Percentiles rank a stretch among this genome's conserved stretches.
phyloP scores from a whole-genome alignment of 2,329 filamentous ascomycete genomes.

The Sordariomycetes sp. region DNA sequence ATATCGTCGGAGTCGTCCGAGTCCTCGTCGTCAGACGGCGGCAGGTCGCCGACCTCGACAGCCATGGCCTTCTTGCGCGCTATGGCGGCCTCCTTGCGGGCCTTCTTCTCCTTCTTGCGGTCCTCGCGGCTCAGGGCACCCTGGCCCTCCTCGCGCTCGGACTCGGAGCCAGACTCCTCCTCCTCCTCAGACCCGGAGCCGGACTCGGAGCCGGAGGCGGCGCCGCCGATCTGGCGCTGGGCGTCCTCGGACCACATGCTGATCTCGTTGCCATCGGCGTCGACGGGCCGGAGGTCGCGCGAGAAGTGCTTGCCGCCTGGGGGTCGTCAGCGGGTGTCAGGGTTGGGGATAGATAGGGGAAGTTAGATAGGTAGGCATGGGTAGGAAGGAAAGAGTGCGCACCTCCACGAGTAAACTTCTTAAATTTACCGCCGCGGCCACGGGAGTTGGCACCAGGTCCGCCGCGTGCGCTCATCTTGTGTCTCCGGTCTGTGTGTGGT shows the following conservation, averaged over 20 bases:
- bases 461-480: neutral
- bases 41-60: constrained; percentile 76
- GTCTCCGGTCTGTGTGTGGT: neutral
- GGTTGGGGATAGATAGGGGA: constrained; percentile 2
- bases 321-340: constrained; percentile 9
- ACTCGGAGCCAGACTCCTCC: constrained; percentile 19
- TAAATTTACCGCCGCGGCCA: constrained; percentile 86
- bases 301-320: constrained; percentile 92
- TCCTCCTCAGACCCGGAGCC: constrained; percentile 36
- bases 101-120: constrained; percentile 77
- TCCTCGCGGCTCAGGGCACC: constrained; percentile 59
- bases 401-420: constrained; percentile 89
- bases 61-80: constrained; percentile 57
- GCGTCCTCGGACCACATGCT: constrained; percentile 70
- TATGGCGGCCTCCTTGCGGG: constrained; percentile 80
- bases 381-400: constrained; percentile 14
- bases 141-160: constrained; percentile 33
- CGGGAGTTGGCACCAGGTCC: constrained; percentile 28
- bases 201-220: constrained; percentile 34
- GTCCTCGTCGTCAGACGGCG: constrained; percentile 50
- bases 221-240: constrained; percentile 31
- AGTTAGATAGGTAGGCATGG: neutral
- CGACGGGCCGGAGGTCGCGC: constrained; percentile 74
- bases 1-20: constrained; percentile 45
- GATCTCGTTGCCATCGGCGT: constrained; percentile 77